These are phyloP conservation scores for Artomyces pyxidatus DNA, from an alignment of 768 basidiomycete genomes.

Conservation along the genomic window DNA sequence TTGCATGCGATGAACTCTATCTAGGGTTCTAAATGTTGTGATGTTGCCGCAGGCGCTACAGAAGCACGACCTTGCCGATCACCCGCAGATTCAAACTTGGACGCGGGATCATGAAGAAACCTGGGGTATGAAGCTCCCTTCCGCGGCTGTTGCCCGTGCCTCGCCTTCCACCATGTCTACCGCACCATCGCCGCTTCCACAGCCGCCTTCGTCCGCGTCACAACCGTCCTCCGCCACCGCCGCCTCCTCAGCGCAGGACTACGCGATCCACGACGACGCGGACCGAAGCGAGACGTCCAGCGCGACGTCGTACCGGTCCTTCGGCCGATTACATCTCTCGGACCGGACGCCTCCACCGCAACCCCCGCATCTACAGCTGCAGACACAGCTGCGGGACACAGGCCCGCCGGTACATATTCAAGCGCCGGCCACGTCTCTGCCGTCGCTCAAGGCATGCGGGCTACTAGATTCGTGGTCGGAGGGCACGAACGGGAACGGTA, in stretches of 20 bases:
- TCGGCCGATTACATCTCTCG: too few species aligned
- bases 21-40: neutral
- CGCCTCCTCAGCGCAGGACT: neutral
- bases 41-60: constrained; percentile 64
- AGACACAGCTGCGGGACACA: constrained; percentile 6
- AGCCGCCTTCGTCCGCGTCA: neutral
- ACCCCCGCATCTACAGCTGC: constrained; percentile 4
- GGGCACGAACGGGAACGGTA: neutral
- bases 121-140: constrained; percentile 51
- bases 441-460: constrained; percentile 69
- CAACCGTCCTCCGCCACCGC: constrained; percentile 3
- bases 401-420: neutral
- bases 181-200: constrained; percentile 1
- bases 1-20: constrained; percentile 18
- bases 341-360: too few species aligned
- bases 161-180: neutral
- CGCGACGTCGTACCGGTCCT: too few species aligned
- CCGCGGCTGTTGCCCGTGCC: too few species aligned
- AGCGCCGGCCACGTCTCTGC: constrained; percentile 36
- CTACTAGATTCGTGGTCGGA: constrained; percentile 50
- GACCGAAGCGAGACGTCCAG: constrained; percentile 9
- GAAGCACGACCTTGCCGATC: constrained; percentile 54
- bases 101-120: constrained; percentile 54
- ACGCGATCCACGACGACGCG: constrained; percentile 1
- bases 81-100: constrained; percentile 48